Base-by-base conservation (phyloP, 805 yeast genomes). In the Candida palmyrensis region DNA sequence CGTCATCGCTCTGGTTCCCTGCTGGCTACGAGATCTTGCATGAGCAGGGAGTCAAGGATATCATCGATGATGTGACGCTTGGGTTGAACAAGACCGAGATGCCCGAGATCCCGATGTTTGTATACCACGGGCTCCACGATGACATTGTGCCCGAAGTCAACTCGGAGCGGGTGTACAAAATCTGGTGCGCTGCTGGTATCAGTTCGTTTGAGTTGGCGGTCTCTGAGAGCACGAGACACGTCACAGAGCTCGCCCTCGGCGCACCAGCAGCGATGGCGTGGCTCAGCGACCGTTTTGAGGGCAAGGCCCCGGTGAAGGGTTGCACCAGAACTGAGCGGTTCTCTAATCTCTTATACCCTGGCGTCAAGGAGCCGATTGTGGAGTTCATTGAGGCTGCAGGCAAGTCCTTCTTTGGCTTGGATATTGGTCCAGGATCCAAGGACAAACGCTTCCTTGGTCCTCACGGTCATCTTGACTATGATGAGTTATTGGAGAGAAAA, bases 261-360 rank as follows among this genome's bases (percentile, higher is more conserved):
- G 28, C 40, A 18, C 43, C 44, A 20, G 51, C 49, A 10, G 55
- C 47, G 2, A 28, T 51, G 6, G 27, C 40, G 9, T 53, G 51
- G 50, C 18, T 48, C 1, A 31, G 35, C 7, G 35, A 43, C 3
- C 30, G 32, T 6, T 29, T 57, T 58, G 29, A 51, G 47, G 29
- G 65, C 59, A 18, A 71, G 60, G 38, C 74, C 64, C 48, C 72
- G 62, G 40, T 59, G 61, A 16, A 67, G 60, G 49, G 75, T 64
- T 28, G 75, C 60, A 41, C 65, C 70, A 70, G 59, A 62, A 46
- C 77, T 73, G 80, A 57, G 61, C 40, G 79, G 66, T 40, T 54
- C 55, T 9, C 60, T 47, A 51, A 59, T 60, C 27, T 82, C 67
- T 36, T 76, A 59, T 48, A 50, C 60, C 44, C 54, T 64, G 36